Percentiles rank a stretch among this genome's conserved stretches.
Evolutionary conservation across 2,329 filamentous ascomycete species (phyloP).

Genomic region (Colletotrichum brevisporum): DNA sequence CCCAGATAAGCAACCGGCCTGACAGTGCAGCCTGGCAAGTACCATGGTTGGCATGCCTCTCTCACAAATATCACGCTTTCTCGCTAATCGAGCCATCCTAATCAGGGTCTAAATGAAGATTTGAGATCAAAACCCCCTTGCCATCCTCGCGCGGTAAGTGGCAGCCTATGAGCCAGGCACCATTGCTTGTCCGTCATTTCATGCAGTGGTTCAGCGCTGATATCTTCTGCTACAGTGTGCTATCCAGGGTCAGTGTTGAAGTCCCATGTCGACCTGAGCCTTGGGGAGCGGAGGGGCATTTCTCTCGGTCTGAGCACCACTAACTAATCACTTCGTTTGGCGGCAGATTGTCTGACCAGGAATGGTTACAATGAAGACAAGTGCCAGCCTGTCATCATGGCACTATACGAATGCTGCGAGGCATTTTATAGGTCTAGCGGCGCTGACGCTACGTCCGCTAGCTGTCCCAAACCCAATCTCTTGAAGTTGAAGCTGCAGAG

Average conservation of each 20-base stretch:
- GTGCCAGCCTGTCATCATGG: slow-evolving; percentile 83
- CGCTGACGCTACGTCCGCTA: slow-evolving; percentile 80
- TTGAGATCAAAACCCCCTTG: slow-evolving; percentile 83
- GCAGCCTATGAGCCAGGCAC: background rate
- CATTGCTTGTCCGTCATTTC: background rate
- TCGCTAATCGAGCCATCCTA: background rate
- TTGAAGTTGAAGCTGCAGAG: slow-evolving; percentile 90
- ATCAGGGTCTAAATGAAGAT: slow-evolving; percentile 72
- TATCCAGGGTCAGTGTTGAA: slow-evolving; percentile 78
- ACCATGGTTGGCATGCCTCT: too few relatives aligned
- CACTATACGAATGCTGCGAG: slow-evolving; percentile 94
- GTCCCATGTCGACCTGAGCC: too few relatives aligned
- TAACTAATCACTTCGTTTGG: background rate
- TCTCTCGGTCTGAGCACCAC: background rate
- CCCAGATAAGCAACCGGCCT: too few relatives aligned
- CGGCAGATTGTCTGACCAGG: slow-evolving; percentile 83
- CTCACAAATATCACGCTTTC: too few relatives aligned
- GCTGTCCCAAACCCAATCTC: slow-evolving; percentile 87
- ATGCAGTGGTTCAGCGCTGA: slow-evolving; percentile 23
- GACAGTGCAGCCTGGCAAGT: too few relatives aligned
- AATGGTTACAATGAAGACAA: slow-evolving; percentile 89
- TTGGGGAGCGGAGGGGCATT: background rate
- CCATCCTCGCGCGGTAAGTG: slow-evolving; percentile 83
- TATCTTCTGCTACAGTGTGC: slow-evolving; percentile 74
- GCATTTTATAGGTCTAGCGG: slow-evolving; percentile 87